Conservation (phyloP, 345 rosid genomes). For the Eucalyptus cloeziana region DNA sequence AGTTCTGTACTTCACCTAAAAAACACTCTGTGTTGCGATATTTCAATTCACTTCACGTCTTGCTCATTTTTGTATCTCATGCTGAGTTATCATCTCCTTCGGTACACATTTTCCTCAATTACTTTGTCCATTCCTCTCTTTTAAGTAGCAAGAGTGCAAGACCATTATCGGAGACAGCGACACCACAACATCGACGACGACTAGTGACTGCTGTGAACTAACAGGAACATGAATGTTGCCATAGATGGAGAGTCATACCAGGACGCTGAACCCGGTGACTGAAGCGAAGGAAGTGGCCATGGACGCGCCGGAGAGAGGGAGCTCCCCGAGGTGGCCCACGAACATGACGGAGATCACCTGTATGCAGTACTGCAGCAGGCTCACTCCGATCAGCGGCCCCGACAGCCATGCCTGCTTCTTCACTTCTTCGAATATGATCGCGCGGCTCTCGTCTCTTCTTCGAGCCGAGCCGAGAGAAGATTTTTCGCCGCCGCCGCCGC, state of each 20-base stretch:
- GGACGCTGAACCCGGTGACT: slow-evolving; percentile 27
- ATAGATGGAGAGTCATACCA: slow-evolving; percentile 4
- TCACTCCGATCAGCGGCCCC: slow-evolving; percentile 28
- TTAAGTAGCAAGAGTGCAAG: background rate
- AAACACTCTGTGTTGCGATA: background rate
- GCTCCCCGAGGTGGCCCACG: slow-evolving; percentile 36
- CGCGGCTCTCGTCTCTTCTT: background rate
- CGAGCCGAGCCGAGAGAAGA: background rate
- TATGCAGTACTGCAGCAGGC: slow-evolving; percentile 19
- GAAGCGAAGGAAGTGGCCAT: slow-evolving; percentile 38
- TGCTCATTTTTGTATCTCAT: background rate
- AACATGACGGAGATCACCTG: slow-evolving; percentile 32
- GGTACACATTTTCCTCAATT: background rate
- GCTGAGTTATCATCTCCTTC: background rate
- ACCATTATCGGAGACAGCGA: background rate
- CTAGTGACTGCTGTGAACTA: background rate
- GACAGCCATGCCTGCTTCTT: slow-evolving; percentile 19
- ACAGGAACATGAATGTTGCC: background rate
- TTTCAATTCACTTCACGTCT: background rate
- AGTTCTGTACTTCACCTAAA: background rate
- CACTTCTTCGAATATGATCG: slow-evolving; percentile 8
- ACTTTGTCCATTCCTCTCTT: background rate
- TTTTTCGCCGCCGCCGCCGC: too few species aligned
- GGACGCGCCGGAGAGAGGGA: slow-evolving; percentile 30
- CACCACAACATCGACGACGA: background rate